A percentile compares a stretch with the other conserved stretches of the same genome.
phyloP scores from a whole-genome alignment of 1,284 basidiomycete species.

The Ceratobasidium sp. region DNA sequence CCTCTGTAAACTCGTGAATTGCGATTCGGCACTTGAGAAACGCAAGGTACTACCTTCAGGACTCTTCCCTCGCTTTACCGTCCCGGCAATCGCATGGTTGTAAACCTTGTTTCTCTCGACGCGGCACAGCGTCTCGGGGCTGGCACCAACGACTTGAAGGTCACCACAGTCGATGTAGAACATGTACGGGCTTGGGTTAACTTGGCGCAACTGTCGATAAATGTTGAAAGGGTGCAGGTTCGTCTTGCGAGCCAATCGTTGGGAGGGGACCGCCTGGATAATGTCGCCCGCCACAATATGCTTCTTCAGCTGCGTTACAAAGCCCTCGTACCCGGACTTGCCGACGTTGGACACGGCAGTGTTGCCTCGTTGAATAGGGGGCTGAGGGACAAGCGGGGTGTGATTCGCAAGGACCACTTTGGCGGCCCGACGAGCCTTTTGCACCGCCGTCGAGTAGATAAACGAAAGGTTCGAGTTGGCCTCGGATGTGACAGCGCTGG shows the following conservation, averaged over 20 bases:
- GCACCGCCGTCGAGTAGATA: constrained; percentile 81
- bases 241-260: constrained; percentile 85
- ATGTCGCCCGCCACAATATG: constrained; percentile 97
- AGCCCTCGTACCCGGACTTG: constrained; percentile 88
- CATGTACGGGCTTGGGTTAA: constrained; percentile 99
- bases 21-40: neutral
- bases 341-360: constrained; percentile 87
- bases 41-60: constrained; percentile 66
- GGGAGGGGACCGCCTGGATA: constrained; percentile 98
- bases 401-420: constrained; percentile 65
- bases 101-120: constrained; percentile 91
- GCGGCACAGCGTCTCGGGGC: constrained; percentile 97
- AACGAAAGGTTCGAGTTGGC: constrained; percentile 65
- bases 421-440: constrained; percentile 77
- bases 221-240: constrained; percentile 96
- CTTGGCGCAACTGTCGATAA: constrained; percentile 88
- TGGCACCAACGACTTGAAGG: constrained; percentile 93
- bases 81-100: constrained; percentile 98
- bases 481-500: constrained; percentile 54
- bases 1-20: constrained; percentile 67
- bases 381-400: constrained; percentile 66
- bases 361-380: constrained; percentile 61
- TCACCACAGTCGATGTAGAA: constrained; percentile 96
- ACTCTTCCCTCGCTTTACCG: constrained; percentile 85
- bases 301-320: constrained; percentile 91